A percentile compares a stretch with the other conserved stretches of the same genome.
phyloP scores from a whole-genome alignment of 495 filamentous ascomycete genomes.

The Trichoderma orchidacearum region DNA sequence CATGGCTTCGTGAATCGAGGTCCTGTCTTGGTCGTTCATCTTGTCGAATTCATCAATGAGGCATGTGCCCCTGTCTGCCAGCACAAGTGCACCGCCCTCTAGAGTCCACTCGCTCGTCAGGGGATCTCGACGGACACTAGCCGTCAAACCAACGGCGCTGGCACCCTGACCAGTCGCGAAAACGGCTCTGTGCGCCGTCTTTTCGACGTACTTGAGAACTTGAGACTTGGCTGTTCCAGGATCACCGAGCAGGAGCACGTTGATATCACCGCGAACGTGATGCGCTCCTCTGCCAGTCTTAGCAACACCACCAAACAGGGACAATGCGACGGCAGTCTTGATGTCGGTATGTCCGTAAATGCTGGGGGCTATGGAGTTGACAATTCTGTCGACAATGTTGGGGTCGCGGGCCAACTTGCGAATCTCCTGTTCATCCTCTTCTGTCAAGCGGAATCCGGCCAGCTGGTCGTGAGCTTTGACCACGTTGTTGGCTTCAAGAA shows the following conservation, averaged over 20 bases:
- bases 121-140: constrained; percentile 89
- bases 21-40: constrained; percentile 99
- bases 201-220: constrained; percentile 94
- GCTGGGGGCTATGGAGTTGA: constrained; percentile 87
- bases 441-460: constrained; percentile 89
- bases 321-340: constrained; percentile 92
- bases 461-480: constrained; percentile 97
- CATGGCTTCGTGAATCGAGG: constrained; percentile 99
- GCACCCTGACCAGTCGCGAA: constrained; percentile 98
- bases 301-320: constrained; percentile 87
- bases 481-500: constrained; percentile 93
- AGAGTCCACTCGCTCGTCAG: constrained; percentile 96
- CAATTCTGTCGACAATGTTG: constrained; percentile 85
- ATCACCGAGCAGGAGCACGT: constrained; percentile 91
- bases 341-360: constrained; percentile 97
- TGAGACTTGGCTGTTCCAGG: constrained; percentile 98
- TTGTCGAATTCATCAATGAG: constrained; percentile 99
- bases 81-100: constrained; percentile 89
- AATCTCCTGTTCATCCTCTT: constrained; percentile 90
- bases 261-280: constrained; percentile 93
- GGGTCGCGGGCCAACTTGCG: constrained; percentile 77
- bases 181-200: constrained; percentile 91
- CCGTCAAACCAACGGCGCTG: constrained; percentile 94
- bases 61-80: constrained; percentile 91
- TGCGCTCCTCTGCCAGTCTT: constrained; percentile 82